A percentile compares a stretch with the other conserved stretches of the same genome.
Evolutionary conservation across 495 filamentous ascomycete genomes (phyloP).

Genomic region (Xylaria scruposa): DNA sequence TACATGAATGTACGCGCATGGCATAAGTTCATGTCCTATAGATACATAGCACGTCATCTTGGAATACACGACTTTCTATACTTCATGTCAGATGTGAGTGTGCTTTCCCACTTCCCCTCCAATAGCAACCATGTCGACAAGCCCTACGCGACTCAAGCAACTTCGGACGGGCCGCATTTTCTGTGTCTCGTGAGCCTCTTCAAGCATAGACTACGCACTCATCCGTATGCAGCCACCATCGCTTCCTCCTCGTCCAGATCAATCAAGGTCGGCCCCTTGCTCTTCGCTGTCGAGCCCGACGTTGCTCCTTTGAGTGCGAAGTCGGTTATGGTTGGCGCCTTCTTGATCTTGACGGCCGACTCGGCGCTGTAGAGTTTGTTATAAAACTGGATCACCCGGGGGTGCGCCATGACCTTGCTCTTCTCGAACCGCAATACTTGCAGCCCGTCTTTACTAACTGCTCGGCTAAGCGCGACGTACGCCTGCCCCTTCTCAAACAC

Average conservation of each 20-base stretch:
- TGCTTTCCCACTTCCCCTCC: not conserved
- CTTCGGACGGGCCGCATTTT: not conserved
- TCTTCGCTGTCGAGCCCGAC: constrained; percentile 6
- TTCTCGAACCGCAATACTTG: constrained; percentile 91
- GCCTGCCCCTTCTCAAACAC: constrained; percentile 96
- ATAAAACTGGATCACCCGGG: constrained; percentile 85
- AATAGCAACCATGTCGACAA: not conserved
- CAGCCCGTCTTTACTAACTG: constrained; percentile 83
- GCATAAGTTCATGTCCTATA: not conserved
- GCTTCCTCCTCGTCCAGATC: constrained; percentile 48
- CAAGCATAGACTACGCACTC: constrained; percentile 12
- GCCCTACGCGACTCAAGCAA: not conserved
- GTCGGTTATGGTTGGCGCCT: constrained; percentile 38
- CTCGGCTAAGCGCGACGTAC: constrained; percentile 83
- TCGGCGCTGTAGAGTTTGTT: constrained; percentile 71
- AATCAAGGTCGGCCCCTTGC: constrained; percentile 26
- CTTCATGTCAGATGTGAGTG: not conserved
- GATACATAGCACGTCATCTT: not conserved
- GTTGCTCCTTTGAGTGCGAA: constrained; percentile 34
- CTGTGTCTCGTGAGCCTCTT: not conserved
- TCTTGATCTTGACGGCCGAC: constrained; percentile 41
- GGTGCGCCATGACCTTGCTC: constrained; percentile 92
- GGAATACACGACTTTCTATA: not conserved
- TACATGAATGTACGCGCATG: not conserved
- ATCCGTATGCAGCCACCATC: constrained; percentile 47